Conservation (phyloP, 768 basidiomycete genomes). For the Amanita muscaria region DNA sequence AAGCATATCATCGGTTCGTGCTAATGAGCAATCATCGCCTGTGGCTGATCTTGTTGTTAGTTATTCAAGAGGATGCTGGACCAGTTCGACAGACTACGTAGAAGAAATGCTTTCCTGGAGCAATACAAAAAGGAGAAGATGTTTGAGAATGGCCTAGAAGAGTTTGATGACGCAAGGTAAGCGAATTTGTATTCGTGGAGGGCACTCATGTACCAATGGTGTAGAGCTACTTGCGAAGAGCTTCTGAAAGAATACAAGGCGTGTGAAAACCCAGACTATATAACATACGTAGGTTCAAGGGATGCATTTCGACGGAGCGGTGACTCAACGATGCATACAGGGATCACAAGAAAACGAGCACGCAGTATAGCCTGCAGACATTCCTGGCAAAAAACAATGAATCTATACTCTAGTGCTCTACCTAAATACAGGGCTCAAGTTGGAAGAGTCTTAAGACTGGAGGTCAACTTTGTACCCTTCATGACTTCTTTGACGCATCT, state of each 20-base stretch:
- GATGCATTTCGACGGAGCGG: not conserved
- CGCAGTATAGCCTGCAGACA: not conserved
- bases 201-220: not conserved
- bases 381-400: not conserved
- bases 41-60: conserved; percentile 28
- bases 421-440: not conserved
- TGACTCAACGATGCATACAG: not conserved
- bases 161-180: conserved; percentile 96
- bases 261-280: conserved; percentile 92
- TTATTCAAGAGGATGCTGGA: conserved; percentile 94
- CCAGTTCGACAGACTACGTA: conserved; percentile 83
- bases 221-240: conserved; percentile 78
- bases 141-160: conserved; percentile 88
- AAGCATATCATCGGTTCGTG: conserved; percentile 80
- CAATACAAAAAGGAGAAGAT: conserved; percentile 97
- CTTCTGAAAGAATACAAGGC: conserved; percentile 92
- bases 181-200: conserved; percentile 11
- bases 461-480: no score
- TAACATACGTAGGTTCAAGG: conserved; percentile 61
- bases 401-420: no score
- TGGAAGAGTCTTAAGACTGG: conserved; percentile 10
- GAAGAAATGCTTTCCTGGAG: conserved; percentile 90
- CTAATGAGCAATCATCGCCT: not conserved
- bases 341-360: conserved; percentile 9
- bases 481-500: conserved; percentile 69